A percentile compares a stretch with the other conserved stretches of the same genome.
Conservation (phyloP, 106 monocot species). For the Dendrobium catenatum region DNA sequence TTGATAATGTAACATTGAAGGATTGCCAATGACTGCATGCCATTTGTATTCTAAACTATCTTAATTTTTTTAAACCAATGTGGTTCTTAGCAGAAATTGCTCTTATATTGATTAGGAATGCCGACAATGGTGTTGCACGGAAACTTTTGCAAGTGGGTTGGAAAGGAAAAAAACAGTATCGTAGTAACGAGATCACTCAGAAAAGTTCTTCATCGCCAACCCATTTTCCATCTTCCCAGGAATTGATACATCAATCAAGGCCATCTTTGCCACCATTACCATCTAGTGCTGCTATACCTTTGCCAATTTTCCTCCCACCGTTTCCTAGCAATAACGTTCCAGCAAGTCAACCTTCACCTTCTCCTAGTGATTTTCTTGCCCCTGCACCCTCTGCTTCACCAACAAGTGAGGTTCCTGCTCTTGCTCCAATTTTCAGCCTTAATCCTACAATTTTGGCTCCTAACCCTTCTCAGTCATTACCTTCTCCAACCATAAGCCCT, state of each 20-base stretch:
- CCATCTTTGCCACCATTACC: conserved; percentile 1
- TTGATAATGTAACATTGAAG: no score
- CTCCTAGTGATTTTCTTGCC: neutral
- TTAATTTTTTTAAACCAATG: neutral
- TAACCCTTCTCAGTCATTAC: neutral
- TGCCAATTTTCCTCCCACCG: conserved; percentile 3
- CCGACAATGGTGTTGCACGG: conserved; percentile 10
- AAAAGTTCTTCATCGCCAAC: neutral
- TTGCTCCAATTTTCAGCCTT: neutral
- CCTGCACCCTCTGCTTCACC: neutral
- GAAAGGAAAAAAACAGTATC: neutral
- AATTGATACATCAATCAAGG: neutral
- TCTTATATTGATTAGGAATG: conserved; percentile 15
- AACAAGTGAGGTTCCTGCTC: conserved; percentile 4
- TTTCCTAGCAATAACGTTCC: neutral
- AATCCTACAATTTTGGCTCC: neutral
- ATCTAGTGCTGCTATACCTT: neutral
- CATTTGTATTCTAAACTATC: neutral
- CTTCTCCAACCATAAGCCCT: neutral
- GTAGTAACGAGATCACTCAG: neutral
- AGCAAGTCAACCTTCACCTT: neutral
- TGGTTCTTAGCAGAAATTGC: neutral
- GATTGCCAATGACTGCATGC: neutral
- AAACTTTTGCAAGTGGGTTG: conserved; percentile 28
- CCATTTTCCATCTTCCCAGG: conserved; percentile 3